Evolutionary conservation across 345 rosid species (phyloP), one percentile per base, ranked within the genome.

Genomic region (Citrus cavaleriei): DNA sequence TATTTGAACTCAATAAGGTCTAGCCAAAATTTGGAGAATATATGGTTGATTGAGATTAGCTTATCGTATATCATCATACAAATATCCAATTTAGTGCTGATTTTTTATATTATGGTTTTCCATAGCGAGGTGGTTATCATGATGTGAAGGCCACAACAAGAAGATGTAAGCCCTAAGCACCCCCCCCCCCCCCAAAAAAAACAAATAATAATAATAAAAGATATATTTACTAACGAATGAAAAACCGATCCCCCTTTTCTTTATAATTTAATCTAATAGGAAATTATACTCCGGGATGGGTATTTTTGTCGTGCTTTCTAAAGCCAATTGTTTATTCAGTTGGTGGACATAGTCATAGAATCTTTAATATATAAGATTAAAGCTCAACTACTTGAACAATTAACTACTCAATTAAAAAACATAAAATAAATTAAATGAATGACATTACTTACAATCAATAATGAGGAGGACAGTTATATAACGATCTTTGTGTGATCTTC

Each of bases 1-100:
- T 1, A 21, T 40, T 64, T 64, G 1, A 19, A 34, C 10, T 12
- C 10, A 14, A 49, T 3, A 65, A 30, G 14, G 16, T 69, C 38
- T 67, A 46, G 28, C 25, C 35, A 46, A 72, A n/a, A 5, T 21
- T 32, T 54, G 27, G 21, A 42, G 66, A 68, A 30, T 14, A 68
- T 24, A 12, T 25, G 10, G 69, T 79, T 76, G 8, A 84, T 81
- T 83, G 82, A 51, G 70, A 72, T 49, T 72, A 40, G 67, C 30
- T 60, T 6, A 67, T 79, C 79, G 76, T 24, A 60, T 63, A 78
- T 81, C 78, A 61, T 75, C 40, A 57, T 40, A 10, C 9, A 38
- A 57, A 64, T 37, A 74, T 74, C 68, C 25, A 82, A 37, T 37
- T 46, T 9, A 27, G 12, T 55, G 22, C 18, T 18, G 42, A 46